Conservation (phyloP, 1,284 basidiomycete species). For the Phlebopus sp. region DNA sequence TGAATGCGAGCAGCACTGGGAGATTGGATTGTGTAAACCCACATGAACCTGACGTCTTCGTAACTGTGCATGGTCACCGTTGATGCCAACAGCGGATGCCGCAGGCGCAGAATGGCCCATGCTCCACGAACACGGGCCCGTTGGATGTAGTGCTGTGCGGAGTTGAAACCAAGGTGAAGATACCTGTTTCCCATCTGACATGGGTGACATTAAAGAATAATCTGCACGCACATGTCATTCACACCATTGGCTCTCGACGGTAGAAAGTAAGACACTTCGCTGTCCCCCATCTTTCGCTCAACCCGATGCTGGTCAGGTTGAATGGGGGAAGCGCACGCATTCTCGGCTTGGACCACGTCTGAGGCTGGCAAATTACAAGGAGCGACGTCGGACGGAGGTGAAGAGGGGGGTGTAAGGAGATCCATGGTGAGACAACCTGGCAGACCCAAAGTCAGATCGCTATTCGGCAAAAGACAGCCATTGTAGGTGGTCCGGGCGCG, state of each 20-base stretch:
- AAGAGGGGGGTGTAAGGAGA: background rate
- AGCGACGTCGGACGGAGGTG: background rate
- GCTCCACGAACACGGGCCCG: constrained; percentile 50
- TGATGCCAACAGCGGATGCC: constrained; percentile 68
- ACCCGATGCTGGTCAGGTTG: background rate
- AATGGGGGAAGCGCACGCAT: background rate
- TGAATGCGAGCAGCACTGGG: background rate
- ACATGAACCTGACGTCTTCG: constrained; percentile 66
- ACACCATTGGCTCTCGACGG: constrained; percentile 72
- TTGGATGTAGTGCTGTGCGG: constrained; percentile 41
- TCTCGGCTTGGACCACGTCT: background rate
- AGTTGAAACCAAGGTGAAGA: constrained; percentile 64
- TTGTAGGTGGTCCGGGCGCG: background rate
- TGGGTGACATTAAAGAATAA: background rate
- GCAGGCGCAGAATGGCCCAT: constrained; percentile 66
- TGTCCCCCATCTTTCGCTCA: constrained; percentile 57
- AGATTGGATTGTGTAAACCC: constrained; percentile 24
- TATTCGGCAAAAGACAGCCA: background rate
- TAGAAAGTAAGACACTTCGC: constrained; percentile 69
- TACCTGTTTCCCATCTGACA: constrained; percentile 44
- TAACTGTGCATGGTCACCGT: constrained; percentile 59
- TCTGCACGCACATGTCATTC: constrained; percentile 69
- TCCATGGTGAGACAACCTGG: background rate
- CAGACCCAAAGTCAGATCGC: background rate
- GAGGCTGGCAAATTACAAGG: background rate